A percentile compares a stretch with the other conserved stretches of the same genome.
phyloP scores from a whole-genome alignment of 2,329 filamentous ascomycete genomes.

The Aspergillus jensenii region DNA sequence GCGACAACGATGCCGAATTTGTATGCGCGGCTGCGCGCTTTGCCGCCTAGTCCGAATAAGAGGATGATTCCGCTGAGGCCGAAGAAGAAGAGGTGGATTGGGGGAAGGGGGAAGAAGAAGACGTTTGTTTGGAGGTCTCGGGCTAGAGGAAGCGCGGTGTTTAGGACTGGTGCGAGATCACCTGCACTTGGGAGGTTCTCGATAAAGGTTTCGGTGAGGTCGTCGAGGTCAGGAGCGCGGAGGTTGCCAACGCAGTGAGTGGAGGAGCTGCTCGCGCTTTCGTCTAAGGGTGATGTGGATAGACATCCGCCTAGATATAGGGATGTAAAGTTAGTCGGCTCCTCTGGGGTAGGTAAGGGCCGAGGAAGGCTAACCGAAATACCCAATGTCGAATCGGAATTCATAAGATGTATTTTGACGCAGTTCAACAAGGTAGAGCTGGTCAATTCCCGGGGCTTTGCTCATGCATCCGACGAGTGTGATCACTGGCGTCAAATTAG shows the following conservation, averaged over 20 bases:
- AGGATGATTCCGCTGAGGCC: not conserved
- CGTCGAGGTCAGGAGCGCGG: not conserved
- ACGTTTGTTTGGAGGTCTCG: not conserved
- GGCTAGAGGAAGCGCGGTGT: not conserved
- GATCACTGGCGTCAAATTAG: not conserved
- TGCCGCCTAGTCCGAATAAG: not conserved
- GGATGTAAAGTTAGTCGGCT: not conserved
- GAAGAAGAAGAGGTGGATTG: not conserved
- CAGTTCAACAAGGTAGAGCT: not conserved
- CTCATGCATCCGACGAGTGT: not conserved
- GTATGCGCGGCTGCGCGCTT: not conserved
- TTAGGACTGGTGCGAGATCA: not conserved
- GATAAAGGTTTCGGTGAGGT: not conserved
- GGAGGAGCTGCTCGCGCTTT: not conserved
- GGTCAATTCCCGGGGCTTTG: not conserved
- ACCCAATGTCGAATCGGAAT: not conserved
- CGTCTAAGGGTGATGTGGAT: not conserved
- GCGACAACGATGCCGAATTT: not conserved
- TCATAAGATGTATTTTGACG: not conserved
- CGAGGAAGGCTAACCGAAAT: not conserved
- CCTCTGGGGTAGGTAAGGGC: not conserved
- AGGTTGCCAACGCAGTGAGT: not conserved
- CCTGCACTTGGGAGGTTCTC: not conserved
- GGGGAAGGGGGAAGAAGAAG: not conserved
- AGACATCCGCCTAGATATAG: not conserved